Base-by-base conservation (phyloP, 208 protist species). In the Leishmania guyanensis region DNA sequence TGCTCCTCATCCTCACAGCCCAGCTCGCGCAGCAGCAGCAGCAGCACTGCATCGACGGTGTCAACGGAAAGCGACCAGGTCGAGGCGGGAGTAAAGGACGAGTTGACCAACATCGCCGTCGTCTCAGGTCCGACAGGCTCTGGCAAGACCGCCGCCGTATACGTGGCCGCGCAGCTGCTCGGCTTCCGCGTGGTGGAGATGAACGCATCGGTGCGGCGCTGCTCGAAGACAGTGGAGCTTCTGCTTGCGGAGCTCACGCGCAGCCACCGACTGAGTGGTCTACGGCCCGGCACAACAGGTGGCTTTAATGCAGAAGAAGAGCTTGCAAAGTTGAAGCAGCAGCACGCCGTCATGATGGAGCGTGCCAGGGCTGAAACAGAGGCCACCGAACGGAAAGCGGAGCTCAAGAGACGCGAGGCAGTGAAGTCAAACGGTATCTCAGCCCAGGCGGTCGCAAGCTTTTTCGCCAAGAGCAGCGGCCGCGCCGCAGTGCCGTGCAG, bases 81-180 rank as follows among this genome's bases (percentile, higher is more conserved):
- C 33, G 80, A 84, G 9, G 74, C 43, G 4, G 77, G 22, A 6
- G 53, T 79, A 3, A 75, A 81, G 43, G 89, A 94, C n/a, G 89
- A 95, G 64, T 88, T 97, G 33, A 95, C 93, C 1, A 97, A 94
- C 78, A 95, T 97, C 71, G 92, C 90, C 29, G 89, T 97, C 77
- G 78, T 97, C 12, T 86, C 89, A 36, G 93, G 93, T 29, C 88
- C 92, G 0, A 92, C 84, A 48, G 93, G 93, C 12, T 83, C 86
- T 16, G 93, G 93, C 54, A 97, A 97, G 78, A 97, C 90, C 17
- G 91, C 93, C 5, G 89, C 90, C 17, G 93, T 97, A 16, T 97
- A 97, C 83, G 78, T 95, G 26, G 93, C 90, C 39, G 91, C 93
- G 20, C 83, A 89, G 43, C 83, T 95, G 56, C 90, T 95, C 29